These are phyloP conservation scores for Myxozyma geophila DNA, from an alignment of 805 yeast species.

Conservation along the genomic window DNA sequence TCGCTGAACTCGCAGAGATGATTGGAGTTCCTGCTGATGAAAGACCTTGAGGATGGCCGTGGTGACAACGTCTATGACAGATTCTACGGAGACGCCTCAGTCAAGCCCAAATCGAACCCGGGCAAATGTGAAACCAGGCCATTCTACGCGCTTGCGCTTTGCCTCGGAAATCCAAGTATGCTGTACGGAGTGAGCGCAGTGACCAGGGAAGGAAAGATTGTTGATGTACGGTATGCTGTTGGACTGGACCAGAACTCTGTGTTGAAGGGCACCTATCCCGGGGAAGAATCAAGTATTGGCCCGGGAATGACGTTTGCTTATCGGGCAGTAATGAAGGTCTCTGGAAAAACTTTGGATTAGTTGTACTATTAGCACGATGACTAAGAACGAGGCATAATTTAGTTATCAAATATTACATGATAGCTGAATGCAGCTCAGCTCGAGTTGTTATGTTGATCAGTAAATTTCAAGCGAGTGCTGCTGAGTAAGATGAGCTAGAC, in stretches of 20 bases:
- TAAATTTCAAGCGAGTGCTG: no score
- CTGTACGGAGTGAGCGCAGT: not conserved
- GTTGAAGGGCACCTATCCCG: not conserved
- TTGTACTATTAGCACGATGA: no score
- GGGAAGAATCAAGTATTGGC: not conserved
- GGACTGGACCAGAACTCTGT: not conserved
- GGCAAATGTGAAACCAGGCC: not conserved
- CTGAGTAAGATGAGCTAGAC: no score
- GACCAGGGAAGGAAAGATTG: not conserved
- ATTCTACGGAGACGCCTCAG: not conserved
- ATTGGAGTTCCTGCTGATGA: not conserved
- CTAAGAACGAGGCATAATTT: no score
- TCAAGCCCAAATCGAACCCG: not conserved
- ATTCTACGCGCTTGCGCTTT: not conserved
- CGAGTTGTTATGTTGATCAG: no score
- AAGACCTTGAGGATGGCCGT: not conserved
- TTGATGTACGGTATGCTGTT: not conserved
- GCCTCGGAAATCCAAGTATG: not conserved
- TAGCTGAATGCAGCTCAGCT: no score
- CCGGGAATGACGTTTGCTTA: not conserved
- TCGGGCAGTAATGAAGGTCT: not conserved
- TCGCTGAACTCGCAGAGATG: not conserved
- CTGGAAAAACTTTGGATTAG: not conserved
- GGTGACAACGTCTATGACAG: not conserved
- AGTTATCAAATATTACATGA: no score